Evolutionary conservation across 2,329 filamentous ascomycete genomes (phyloP).

Genomic region (Penicillium sp.): DNA sequence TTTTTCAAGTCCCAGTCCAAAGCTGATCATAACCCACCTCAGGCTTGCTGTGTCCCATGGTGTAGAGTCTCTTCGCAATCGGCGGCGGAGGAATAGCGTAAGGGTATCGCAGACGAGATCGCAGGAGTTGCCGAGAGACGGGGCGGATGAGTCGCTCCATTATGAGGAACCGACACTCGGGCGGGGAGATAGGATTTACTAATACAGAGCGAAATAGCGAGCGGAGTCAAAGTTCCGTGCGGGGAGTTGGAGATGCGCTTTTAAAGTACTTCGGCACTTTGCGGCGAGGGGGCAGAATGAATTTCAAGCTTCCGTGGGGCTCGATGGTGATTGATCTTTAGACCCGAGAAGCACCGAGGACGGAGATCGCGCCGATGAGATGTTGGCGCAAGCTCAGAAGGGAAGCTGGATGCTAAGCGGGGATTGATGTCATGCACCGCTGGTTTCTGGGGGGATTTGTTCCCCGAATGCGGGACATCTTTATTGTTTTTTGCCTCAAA

Average conservation of each 20-base stretch:
- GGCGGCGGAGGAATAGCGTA: slow-evolving; percentile 34
- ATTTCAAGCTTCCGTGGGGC: neutral
- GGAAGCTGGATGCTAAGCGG: slow-evolving; percentile 6
- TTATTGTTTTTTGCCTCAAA: neutral
- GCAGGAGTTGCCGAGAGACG: slow-evolving; percentile 37
- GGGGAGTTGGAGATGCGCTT: slow-evolving; percentile 18
- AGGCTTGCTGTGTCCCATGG: slow-evolving; percentile 44
- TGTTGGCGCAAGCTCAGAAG: slow-evolving; percentile 3
- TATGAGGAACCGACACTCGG: slow-evolving; percentile 3
- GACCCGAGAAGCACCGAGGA: slow-evolving; percentile 26
- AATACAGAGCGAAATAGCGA: slow-evolving; percentile 6
- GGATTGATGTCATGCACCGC: slow-evolving; percentile 15
- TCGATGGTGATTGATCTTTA: slow-evolving; percentile 25
- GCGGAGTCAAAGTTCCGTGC: slow-evolving; percentile 16
- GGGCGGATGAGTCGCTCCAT: slow-evolving; percentile 39
- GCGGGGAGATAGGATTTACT: slow-evolving; percentile 4
- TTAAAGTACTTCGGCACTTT: slow-evolving; percentile 10
- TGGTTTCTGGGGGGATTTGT: neutral
- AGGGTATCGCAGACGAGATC: slow-evolving; percentile 36
- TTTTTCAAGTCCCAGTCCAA: neutral
- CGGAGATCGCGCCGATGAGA: slow-evolving; percentile 13
- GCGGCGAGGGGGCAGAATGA: neutral
- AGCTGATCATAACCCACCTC: slow-evolving; percentile 29
- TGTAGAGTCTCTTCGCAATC: slow-evolving; percentile 41
- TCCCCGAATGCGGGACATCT: neutral